Evolutionary conservation across 2,329 filamentous ascomycete species (phyloP).

Genomic region (Chaetomiaceae sp.): DNA sequence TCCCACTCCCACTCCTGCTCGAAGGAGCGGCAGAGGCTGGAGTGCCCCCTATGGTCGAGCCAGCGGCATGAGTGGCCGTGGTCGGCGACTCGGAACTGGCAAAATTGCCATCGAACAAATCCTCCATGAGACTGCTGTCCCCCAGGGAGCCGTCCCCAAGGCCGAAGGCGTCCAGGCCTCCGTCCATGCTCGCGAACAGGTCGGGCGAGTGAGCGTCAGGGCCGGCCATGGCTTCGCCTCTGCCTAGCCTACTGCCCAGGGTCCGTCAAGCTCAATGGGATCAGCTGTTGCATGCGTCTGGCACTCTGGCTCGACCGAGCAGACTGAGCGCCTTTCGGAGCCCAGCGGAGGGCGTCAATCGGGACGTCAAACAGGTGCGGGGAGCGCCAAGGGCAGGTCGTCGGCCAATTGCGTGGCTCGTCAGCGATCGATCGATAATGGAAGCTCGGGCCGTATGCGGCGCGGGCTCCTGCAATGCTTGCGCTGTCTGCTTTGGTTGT

Average conservation of each 20-base stretch:
- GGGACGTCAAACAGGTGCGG: not conserved
- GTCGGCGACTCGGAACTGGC: constrained; percentile 17
- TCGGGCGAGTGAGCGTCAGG: constrained; percentile 22
- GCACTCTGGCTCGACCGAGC: constrained; percentile 8
- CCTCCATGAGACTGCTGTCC: constrained; percentile 14
- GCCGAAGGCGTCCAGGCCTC: constrained; percentile 23
- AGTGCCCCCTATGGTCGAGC: constrained; percentile 10
- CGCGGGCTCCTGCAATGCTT: not conserved
- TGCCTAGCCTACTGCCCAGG: not conserved
- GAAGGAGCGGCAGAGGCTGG: constrained; percentile 11
- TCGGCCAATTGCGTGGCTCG: constrained; percentile 8
- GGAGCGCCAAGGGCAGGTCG: not conserved
- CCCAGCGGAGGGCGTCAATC: not conserved
- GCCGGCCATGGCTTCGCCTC: constrained; percentile 21
- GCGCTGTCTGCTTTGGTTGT: not conserved
- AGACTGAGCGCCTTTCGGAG: not conserved
- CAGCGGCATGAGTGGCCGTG: constrained; percentile 7
- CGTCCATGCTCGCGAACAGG: constrained; percentile 25
- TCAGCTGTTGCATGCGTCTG: constrained; percentile 25
- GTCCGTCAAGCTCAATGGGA: not conserved
- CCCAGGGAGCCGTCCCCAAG: constrained; percentile 15
- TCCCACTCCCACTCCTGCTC: constrained; percentile 14
- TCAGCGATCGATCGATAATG: not conserved
- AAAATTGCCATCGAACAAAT: constrained; percentile 15
- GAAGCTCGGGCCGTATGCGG: constrained; percentile 8